These are phyloP conservation scores for Candida germanica DNA, from an alignment of 805 yeast genomes.

Conservation along the genomic window DNA sequence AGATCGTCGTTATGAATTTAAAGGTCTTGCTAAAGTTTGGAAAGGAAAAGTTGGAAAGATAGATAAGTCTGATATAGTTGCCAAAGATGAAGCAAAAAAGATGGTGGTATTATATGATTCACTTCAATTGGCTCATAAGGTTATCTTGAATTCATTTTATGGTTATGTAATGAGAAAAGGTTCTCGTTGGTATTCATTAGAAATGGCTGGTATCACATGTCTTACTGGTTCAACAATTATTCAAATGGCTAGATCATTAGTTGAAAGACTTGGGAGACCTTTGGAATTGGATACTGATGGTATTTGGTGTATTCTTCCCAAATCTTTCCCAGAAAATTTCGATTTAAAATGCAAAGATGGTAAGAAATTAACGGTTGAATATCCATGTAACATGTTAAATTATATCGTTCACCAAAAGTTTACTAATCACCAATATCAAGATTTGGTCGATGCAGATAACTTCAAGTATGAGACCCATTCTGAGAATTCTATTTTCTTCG, in stretches of 20 bases:
- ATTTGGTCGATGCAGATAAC: conserved; percentile 64
- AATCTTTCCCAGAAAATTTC: conserved; percentile 88
- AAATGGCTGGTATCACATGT: conserved; percentile 99
- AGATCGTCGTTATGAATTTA: conserved; percentile 94
- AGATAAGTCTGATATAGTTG: conserved; percentile 47
- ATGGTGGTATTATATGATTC: conserved; percentile 94
- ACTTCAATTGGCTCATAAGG: conserved; percentile 93
- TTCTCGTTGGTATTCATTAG: conserved; percentile 99
- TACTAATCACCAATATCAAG: conserved; percentile 94
- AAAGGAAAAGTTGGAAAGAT: conserved; percentile 70
- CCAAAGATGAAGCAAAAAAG: conserved; percentile 85
- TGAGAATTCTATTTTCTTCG: conserved; percentile 94
- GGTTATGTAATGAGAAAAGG: conserved; percentile 99
- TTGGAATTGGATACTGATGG: conserved; percentile 98
- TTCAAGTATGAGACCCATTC: conserved; percentile 72
- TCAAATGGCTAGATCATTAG: conserved; percentile 92
- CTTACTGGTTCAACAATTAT: conserved; percentile 96
- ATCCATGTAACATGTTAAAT: conserved; percentile 95
- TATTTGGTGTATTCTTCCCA: conserved; percentile 97
- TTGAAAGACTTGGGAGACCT: conserved; percentile 92
- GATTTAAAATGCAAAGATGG: conserved; percentile 72
- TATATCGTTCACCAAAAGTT: conserved; percentile 86
- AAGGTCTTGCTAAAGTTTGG: conserved; percentile 92
- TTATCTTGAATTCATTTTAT: conserved; percentile 91
- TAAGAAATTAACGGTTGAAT: conserved; percentile 70